Evolutionary conservation across 768 basidiomycete genomes (phyloP), one percentile per base, ranked within the genome.

Genomic region (Paxillus ammoniavirescens): DNA sequence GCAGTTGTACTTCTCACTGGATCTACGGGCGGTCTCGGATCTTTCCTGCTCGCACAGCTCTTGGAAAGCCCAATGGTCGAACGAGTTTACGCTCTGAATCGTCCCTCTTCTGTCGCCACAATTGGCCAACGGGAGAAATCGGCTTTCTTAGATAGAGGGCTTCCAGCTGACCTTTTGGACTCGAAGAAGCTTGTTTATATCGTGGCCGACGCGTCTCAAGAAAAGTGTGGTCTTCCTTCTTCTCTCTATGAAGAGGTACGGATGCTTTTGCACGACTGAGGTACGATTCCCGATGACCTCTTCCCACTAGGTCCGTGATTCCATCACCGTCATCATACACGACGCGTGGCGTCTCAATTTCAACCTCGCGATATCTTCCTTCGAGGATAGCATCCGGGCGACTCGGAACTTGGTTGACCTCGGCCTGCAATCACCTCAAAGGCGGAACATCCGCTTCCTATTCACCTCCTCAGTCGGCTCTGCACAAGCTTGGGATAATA

Each of bases 321-420:
- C 71, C 0, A 61, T 76, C 28, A 72, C 71, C 2, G 33, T 71
- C 28, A 64, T 77, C 46, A 72, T 77, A 18, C 76, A 77, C 49
- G 75, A 67, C 5, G 76, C 77, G 4, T 79, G 77, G 77, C 67
- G 64, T 17, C 64, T 79, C 43, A 72, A 80, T 45, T 78, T 77
- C 53, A 77, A 73, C 48, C 50, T 75, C 30, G 63, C 63, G 4
- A 62, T 79, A 10, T 63, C 72, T 7, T 77, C 78, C 2, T 76
- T 79, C 48, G 76, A 77, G 35, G 70, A 73, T 5, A 76, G 66
- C 47, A 66, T 79, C 9, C 68, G 63, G 36, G 71, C 63, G 15
- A 72, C 73, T 2, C 72, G 76, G 6, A 73, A 75, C 40, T 61
- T 73, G 0, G 46, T 65, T 15, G 61, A 61, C 41, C 65, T 79